phyloP scores from a whole-genome alignment of 2,329 filamentous ascomycete species.

The Xylaria hypoxylon region DNA sequence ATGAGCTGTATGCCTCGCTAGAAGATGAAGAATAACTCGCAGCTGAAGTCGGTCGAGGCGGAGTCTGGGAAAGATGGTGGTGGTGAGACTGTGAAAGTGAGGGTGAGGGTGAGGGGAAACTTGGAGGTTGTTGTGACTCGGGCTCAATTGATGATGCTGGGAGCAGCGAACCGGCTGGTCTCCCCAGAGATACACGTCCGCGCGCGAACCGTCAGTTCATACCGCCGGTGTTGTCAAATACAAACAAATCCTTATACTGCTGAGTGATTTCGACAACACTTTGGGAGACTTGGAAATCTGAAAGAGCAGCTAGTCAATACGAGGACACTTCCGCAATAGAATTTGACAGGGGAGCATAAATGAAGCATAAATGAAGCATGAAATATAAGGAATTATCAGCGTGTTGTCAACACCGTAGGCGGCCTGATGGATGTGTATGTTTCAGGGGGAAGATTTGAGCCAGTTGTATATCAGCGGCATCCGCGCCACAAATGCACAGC shows the following conservation, averaged over 20 bases:
- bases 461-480: background rate
- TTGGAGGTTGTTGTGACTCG: constrained; percentile 36
- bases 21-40: constrained; percentile 36
- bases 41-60: constrained; percentile 32
- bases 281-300: constrained; percentile 81
- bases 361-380: constrained; percentile 1
- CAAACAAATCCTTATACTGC: constrained; percentile 81
- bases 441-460: background rate
- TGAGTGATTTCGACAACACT: constrained; percentile 89
- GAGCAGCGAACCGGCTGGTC: constrained; percentile 50
- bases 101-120: constrained; percentile 29
- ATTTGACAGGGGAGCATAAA: constrained; percentile 1
- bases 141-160: constrained; percentile 30
- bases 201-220: constrained; percentile 51
- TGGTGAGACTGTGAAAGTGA: constrained; percentile 27
- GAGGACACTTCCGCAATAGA: constrained; percentile 1
- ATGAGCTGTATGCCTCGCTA: constrained; percentile 33
- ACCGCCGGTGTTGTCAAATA: constrained; percentile 63
- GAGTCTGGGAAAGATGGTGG: constrained; percentile 12
- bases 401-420: constrained; percentile 6
- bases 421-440: background rate
- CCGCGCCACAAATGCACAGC: constrained; percentile 1
- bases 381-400: background rate
- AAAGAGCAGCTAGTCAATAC: constrained; percentile 27
- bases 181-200: constrained; percentile 56